Percentiles rank a stretch among this genome's conserved stretches.
These are phyloP conservation scores for Geranium incanum DNA, from an alignment of 441 rosid genomes.

Conservation along the genomic window DNA sequence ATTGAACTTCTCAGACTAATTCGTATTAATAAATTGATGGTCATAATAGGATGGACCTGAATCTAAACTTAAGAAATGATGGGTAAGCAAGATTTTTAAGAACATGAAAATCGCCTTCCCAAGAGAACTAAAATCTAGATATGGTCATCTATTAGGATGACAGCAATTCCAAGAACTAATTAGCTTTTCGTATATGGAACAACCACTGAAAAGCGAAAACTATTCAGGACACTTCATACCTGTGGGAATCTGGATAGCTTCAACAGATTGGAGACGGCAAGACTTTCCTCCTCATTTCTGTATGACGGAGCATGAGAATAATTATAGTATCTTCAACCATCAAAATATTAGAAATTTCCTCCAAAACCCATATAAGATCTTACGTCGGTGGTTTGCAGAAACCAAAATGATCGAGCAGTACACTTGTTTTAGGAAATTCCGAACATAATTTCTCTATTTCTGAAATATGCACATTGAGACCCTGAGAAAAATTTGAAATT, in stretches of 20 bases:
- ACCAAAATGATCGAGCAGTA: conserved; percentile 76
- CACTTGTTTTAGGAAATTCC: conserved; percentile 64
- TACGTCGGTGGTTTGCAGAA: conserved; percentile 79
- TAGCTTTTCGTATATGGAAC: background rate
- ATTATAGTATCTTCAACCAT: background rate
- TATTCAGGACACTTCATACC: conserved; percentile 32
- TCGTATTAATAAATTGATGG: too few species aligned
- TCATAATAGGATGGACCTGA: too few species aligned
- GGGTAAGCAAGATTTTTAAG: too few species aligned
- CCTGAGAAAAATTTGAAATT: conserved; percentile 40
- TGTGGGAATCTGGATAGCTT: conserved; percentile 70
- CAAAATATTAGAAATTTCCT: conserved; percentile 12
- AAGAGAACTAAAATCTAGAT: too few species aligned
- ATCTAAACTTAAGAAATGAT: too few species aligned
- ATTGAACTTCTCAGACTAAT: too few species aligned
- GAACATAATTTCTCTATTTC: conserved; percentile 76
- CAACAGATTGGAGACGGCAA: conserved; percentile 52
- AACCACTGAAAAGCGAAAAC: background rate
- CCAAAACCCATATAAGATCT: conserved; percentile 20
- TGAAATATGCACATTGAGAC: conserved; percentile 60
- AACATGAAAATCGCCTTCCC: too few species aligned
- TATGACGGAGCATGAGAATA: conserved; percentile 18
- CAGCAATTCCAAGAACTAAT: too few species aligned
- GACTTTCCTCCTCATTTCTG: conserved; percentile 62
- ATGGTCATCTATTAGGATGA: too few species aligned